Percentiles rank a stretch among this genome's conserved stretches.
These are phyloP conservation scores for Triticum monococcum DNA, from an alignment of 176 grass and related monocot genomes.

Conservation along the genomic window DNA sequence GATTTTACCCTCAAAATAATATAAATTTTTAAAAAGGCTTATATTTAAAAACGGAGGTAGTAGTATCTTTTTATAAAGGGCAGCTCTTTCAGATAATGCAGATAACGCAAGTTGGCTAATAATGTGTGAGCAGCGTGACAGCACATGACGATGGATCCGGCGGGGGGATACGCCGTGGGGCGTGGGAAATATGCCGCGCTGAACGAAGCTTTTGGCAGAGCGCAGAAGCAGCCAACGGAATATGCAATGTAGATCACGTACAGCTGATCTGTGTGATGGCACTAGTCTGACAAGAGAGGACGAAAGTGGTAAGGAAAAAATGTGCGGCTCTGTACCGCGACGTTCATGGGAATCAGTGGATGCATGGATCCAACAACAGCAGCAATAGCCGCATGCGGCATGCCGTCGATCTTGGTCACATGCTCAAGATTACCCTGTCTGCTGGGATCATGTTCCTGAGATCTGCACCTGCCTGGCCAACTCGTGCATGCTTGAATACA, in stretches of 20 bases:
- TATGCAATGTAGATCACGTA: background rate
- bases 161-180: slow-evolving; percentile 10
- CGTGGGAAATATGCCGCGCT: background rate
- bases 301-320: background rate
- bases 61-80: too few relatives aligned
- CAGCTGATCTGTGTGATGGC: background rate
- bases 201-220: slow-evolving; percentile 16
- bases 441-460: background rate
- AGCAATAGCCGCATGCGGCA: background rate
- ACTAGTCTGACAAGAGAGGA: too few relatives aligned
- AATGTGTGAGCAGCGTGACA: background rate
- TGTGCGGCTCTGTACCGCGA: background rate
- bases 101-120: background rate
- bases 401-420: slow-evolving; percentile 7
- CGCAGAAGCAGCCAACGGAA: background rate
- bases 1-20: too few relatives aligned
- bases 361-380: background rate
- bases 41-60: too few relatives aligned
- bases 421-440: slow-evolving; percentile 1
- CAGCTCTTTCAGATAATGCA: background rate
- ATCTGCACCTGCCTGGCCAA: background rate
- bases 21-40: too few relatives aligned
- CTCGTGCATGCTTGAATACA: background rate
- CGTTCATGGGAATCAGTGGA: background rate
- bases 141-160: background rate